These are phyloP conservation scores for Plantago coronopus DNA, from an alignment of 305 asterid genomes.

Conservation along the genomic window DNA sequence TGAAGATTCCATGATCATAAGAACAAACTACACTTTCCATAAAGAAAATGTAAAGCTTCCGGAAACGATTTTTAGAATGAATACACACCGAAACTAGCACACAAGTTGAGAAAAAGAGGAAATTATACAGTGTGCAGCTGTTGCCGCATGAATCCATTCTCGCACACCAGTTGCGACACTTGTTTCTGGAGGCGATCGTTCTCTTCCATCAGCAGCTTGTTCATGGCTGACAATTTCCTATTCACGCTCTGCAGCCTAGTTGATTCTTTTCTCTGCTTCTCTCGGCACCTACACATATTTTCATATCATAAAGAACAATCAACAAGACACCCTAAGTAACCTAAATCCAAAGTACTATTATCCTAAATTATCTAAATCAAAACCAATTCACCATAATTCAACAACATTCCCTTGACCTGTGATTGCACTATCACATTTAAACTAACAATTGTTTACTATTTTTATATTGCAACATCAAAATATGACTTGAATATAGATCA, in stretches of 20 bases:
- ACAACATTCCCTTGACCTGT: background rate
- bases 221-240: slow-evolving; percentile 80
- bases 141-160: slow-evolving; percentile 86
- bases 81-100: background rate
- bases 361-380: background rate
- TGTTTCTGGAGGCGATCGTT: slow-evolving; percentile 94
- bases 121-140: slow-evolving; percentile 64
- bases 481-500: too few species aligned
- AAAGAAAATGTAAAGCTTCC: too few species aligned
- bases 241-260: slow-evolving; percentile 80
- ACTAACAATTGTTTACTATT: too few species aligned
- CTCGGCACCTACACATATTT: slow-evolving; percentile 65
- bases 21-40: background rate
- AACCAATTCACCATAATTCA: slow-evolving; percentile 1
- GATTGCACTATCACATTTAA: too few species aligned
- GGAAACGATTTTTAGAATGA: too few species aligned
- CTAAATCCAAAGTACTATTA: background rate
- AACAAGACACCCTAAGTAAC: background rate
- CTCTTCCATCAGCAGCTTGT: slow-evolving; percentile 93
- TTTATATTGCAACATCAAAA: too few species aligned
- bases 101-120: background rate
- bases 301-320: slow-evolving; percentile 1
- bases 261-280: slow-evolving; percentile 91
- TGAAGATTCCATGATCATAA: background rate
- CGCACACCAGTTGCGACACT: slow-evolving; percentile 89